phyloP scores from a whole-genome alignment of 1,284 basidiomycete species.

The Meripilus lineatus region DNA sequence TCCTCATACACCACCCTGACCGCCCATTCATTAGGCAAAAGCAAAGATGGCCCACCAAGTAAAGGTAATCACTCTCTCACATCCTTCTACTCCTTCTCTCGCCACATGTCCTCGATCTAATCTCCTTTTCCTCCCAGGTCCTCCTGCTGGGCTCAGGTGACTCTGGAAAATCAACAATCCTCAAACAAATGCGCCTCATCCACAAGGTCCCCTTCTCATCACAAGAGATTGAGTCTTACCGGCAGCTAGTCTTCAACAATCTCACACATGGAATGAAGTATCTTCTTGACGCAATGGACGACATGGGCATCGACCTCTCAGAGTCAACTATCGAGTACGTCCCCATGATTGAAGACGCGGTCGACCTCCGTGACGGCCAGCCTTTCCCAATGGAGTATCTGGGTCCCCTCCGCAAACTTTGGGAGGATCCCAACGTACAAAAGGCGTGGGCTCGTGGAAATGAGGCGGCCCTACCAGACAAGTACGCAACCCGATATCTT shows the following conservation, averaged over 20 bases:
- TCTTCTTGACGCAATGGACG: conserved; percentile 85
- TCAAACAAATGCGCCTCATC: conserved; percentile 92
- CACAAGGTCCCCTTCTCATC: conserved; percentile 74
- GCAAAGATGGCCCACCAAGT: conserved; percentile 68
- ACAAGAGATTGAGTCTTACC: conserved; percentile 75
- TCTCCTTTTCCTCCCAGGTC: no score
- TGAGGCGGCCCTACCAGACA: conserved; percentile 86
- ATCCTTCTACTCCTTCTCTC: conserved; percentile 6
- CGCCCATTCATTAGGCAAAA: conserved; percentile 45
- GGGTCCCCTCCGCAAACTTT: conserved; percentile 66
- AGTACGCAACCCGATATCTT: conserved; percentile 49
- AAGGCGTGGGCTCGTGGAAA: conserved; percentile 72
- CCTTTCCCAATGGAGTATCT: conserved; percentile 66
- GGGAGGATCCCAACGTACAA: conserved; percentile 77
- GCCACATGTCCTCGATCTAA: no score
- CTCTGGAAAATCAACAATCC: conserved; percentile 88
- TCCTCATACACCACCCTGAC: neutral
- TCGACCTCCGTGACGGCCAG: conserved; percentile 76
- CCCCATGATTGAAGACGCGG: conserved; percentile 62
- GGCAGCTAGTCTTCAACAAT: conserved; percentile 91
- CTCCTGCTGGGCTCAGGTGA: conserved; percentile 90
- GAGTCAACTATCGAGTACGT: conserved; percentile 53
- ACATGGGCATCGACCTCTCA: conserved; percentile 73
- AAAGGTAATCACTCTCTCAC: conserved; percentile 74
- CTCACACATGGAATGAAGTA: conserved; percentile 81